Evolutionary conservation across 1,284 basidiomycete genomes (phyloP).

Genomic region (Moniliella sp.): DNA sequence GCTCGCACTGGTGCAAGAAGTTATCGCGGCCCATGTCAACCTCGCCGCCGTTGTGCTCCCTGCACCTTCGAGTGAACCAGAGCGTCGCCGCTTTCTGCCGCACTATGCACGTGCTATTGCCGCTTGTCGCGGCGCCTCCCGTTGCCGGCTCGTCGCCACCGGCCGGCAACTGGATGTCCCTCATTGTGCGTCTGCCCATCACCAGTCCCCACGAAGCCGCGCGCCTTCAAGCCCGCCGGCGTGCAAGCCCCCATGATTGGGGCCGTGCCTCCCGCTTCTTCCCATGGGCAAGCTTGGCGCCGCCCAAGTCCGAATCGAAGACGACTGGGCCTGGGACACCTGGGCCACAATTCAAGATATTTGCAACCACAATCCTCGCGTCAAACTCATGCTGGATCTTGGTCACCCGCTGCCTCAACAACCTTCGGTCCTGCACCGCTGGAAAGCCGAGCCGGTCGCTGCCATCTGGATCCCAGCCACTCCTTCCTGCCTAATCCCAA

Average conservation of each 20-base stretch:
- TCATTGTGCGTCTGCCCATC: slow-evolving; percentile 24
- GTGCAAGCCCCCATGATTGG: no score
- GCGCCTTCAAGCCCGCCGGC: neutral
- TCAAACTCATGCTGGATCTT: slow-evolving; percentile 62
- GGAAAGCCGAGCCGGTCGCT: slow-evolving; percentile 74
- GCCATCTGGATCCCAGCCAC: slow-evolving; percentile 69
- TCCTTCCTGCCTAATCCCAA: slow-evolving; percentile 84
- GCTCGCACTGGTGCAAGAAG: slow-evolving; percentile 69
- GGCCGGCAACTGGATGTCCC: slow-evolving; percentile 14
- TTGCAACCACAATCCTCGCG: slow-evolving; percentile 61
- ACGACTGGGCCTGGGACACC: slow-evolving; percentile 57
- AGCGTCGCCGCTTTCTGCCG: slow-evolving; percentile 48
- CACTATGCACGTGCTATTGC: slow-evolving; percentile 71
- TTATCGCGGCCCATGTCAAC: slow-evolving; percentile 72
- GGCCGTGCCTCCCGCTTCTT: no score
- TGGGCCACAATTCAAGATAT: slow-evolving; percentile 81
- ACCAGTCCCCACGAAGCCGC: slow-evolving; percentile 11
- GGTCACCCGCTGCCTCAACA: slow-evolving; percentile 50
- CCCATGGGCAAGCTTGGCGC: no score
- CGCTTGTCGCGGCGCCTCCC: slow-evolving; percentile 12
- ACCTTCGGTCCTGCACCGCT: slow-evolving; percentile 48
- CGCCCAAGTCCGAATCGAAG: slow-evolving; percentile 46
- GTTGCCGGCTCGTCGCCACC: slow-evolving; percentile 12
- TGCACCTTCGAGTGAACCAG: slow-evolving; percentile 50
- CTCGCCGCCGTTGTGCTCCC: slow-evolving; percentile 66